phyloP scores from a whole-genome alignment of 2,329 filamentous ascomycete species.

The Cladosporium colombiae region DNA sequence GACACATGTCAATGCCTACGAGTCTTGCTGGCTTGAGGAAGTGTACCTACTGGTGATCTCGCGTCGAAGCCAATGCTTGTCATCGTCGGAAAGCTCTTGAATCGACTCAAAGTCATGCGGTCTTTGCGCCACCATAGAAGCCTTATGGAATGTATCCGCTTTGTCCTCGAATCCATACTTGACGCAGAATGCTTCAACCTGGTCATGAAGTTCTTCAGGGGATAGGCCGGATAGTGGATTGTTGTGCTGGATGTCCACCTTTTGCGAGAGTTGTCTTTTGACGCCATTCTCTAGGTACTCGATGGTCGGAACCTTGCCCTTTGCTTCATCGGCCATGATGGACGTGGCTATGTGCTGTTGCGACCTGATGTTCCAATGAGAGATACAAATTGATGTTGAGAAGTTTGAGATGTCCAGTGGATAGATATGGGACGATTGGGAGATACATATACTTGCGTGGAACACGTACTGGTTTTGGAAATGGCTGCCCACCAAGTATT shows the following conservation, averaged over 20 bases:
- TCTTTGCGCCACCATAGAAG: slow-evolving; percentile 52
- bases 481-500: background rate
- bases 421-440: background rate
- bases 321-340: slow-evolving; percentile 13
- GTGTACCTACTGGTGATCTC: slow-evolving; percentile 43
- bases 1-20: background rate
- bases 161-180: slow-evolving; percentile 22
- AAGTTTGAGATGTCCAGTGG: background rate
- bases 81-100: slow-evolving; percentile 45
- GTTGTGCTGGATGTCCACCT: background rate
- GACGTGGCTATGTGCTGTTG: background rate
- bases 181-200: slow-evolving; percentile 23
- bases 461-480: background rate
- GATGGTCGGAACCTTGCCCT: slow-evolving; percentile 15
- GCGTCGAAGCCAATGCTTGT: slow-evolving; percentile 45
- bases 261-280: slow-evolving; percentile 18
- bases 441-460: background rate
- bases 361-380: background rate
- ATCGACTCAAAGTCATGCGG: slow-evolving; percentile 49
- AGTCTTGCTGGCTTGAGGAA: background rate
- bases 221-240: slow-evolving; percentile 23
- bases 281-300: slow-evolving; percentile 22
- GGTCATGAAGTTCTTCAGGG: slow-evolving; percentile 17
- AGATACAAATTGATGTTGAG: background rate
- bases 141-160: slow-evolving; percentile 50